Base-by-base conservation (phyloP, 164 flowering plant species). In the Platanus orientalis region DNA sequence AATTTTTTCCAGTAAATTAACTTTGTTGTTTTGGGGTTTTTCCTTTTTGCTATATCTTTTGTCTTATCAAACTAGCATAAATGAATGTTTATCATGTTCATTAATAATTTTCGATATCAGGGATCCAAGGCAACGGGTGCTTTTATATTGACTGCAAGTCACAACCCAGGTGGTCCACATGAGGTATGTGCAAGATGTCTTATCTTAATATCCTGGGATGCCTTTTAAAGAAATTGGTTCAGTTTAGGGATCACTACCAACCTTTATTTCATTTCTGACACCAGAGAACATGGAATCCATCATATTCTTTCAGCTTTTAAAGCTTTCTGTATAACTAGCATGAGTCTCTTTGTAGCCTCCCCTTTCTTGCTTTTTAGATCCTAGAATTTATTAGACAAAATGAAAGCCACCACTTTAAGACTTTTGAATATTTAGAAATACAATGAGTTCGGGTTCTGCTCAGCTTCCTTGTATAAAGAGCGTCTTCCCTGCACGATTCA, bases 71-170 rank as follows among this genome's bases (percentile, higher is more conserved):
- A 36, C 9, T 36, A 36, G 0, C 42, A 44, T 9, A 21, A 36
- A 45, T 16, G 4, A 45, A 2, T n/a, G n/a, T 16, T 45, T 45
- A 2, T 16, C 49, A 3, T 45, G 20, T 45, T 45, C 49, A 45
- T 17, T 19, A 17, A 45, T 16, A 45, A 45, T 12, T 53, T 50
- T 44, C 11, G 60, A 65, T 58, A 14, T 58, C 81, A 95, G 97
- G 97, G 97, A 68, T 85, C 97, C 32, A 86, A 77, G 73, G 92
- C 97, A 51, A 68, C 84, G 28, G 99, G 99, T 47, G 87, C 84
- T 61, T 95, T 95, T 69, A 95, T 95, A 64, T 75, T 95, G 82
- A 95, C 97, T 17, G 97, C 99, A 58, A 95, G 99, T 78, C 99
- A 95, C 76, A 95, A 95, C 73, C 99, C 99, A 6, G 99, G 99